A percentile compares a stretch with the other conserved stretches of the same genome.
Conservation (phyloP, 2,329 filamentous ascomycete species). For the Arthrobotrys megalospora region DNA sequence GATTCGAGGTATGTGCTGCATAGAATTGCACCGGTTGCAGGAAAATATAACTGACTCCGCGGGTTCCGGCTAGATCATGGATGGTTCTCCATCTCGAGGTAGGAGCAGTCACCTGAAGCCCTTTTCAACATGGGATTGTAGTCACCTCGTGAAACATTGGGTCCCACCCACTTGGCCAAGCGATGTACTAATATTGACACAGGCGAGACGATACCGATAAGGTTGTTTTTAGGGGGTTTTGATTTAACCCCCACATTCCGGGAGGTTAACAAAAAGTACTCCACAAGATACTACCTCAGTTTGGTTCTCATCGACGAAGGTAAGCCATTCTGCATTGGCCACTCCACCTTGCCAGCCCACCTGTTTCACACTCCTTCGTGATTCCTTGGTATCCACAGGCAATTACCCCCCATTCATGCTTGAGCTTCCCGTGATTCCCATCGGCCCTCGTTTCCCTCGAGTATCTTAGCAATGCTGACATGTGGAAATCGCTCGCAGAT, state of each 20-base stretch:
- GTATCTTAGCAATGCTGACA: slow-evolving; percentile 39
- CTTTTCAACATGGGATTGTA: slow-evolving; percentile 46
- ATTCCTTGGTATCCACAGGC: slow-evolving; percentile 50
- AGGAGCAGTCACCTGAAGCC: slow-evolving; percentile 67
- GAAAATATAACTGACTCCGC: slow-evolving; percentile 40
- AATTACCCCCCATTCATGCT: slow-evolving; percentile 27
- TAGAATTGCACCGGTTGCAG: slow-evolving; percentile 7
- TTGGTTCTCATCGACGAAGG: slow-evolving; percentile 96
- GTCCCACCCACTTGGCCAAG: slow-evolving; percentile 32
- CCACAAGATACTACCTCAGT: slow-evolving; percentile 96
- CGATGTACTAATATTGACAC: slow-evolving; percentile 49
- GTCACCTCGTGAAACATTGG: slow-evolving; percentile 29
- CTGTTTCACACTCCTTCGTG: slow-evolving; percentile 55
- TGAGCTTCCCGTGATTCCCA: slow-evolving; percentile 55
- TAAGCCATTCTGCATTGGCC: slow-evolving; percentile 66
- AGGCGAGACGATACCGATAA: slow-evolving; percentile 93
- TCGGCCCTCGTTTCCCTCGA: slow-evolving; percentile 55
- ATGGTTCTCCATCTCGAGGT: slow-evolving; percentile 96
- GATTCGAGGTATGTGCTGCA: slow-evolving; percentile 81
- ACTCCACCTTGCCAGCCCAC: slow-evolving; percentile 16
- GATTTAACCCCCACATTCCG: slow-evolving; percentile 98
- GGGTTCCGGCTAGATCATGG: slow-evolving; percentile 83
- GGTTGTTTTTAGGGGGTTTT: slow-evolving; percentile 96
- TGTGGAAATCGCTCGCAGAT: slow-evolving; percentile 72
- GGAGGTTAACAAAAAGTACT: slow-evolving; percentile 99